These are phyloP conservation scores for Babesia ovis DNA, from an alignment of 169 alveolate species.

Conservation along the genomic window DNA sequence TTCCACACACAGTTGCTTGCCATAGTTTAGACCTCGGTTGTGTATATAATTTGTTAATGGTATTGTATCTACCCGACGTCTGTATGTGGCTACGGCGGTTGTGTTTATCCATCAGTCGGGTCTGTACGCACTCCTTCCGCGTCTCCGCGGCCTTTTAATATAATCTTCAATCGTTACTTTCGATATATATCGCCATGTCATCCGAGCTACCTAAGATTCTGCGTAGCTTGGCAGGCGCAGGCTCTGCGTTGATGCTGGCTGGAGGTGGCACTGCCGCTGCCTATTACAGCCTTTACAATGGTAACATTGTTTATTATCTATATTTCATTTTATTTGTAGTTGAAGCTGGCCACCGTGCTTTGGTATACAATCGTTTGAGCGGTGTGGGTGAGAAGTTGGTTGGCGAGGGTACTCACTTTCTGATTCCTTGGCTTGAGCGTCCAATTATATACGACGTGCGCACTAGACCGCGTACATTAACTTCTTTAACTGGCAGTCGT, in stretches of 20 bases:
- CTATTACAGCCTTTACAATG: slow-evolving; percentile 52
- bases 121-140: background rate
- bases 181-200: slow-evolving; percentile 9
- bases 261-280: slow-evolving; percentile 39
- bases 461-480: slow-evolving; percentile 89
- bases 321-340: slow-evolving; percentile 65
- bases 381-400: slow-evolving; percentile 79
- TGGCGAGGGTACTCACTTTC: slow-evolving; percentile 96
- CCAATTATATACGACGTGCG: slow-evolving; percentile 93
- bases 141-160: background rate
- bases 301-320: background rate
- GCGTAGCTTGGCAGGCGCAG: slow-evolving; percentile 48
- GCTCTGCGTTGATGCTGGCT: slow-evolving; percentile 43
- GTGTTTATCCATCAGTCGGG: background rate
- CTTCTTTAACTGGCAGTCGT: slow-evolving; percentile 92
- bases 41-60: no score
- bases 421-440: slow-evolving; percentile 93
- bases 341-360: slow-evolving; percentile 94
- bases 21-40: no score
- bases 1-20: no score
- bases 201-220: slow-evolving; percentile 29
- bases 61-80: no score
- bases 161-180: background rate
- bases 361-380: slow-evolving; percentile 85
- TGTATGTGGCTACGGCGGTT: background rate